Evolutionary conservation across 768 basidiomycete genomes (phyloP).

Genomic region (Kwoniella dejecticola): DNA sequence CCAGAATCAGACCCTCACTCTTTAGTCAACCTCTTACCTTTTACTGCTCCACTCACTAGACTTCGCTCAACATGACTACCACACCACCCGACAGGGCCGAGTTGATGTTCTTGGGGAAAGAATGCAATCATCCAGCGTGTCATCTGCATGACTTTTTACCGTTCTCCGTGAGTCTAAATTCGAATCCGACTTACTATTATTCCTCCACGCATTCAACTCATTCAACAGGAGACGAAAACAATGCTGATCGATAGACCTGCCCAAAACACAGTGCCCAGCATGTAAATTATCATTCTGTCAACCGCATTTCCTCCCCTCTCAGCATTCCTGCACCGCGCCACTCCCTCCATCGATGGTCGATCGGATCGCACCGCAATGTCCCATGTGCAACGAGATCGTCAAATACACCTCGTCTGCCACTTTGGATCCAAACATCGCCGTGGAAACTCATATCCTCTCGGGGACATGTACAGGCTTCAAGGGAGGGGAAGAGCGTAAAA

Average conservation of each 20-base stretch:
- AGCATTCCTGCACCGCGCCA: conserved; percentile 47
- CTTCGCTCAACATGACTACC: conserved; percentile 2
- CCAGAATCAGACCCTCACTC: no score
- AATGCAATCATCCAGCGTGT: conserved; percentile 53
- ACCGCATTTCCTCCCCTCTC: conserved; percentile 52
- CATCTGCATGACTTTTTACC: conserved; percentile 54
- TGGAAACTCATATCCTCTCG: conserved; percentile 43
- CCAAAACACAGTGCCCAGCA: conserved; percentile 56
- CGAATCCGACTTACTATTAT: no score
- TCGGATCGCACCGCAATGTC: conserved; percentile 52
- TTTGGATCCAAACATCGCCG: conserved; percentile 46
- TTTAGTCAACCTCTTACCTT: no score
- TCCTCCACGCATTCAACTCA: neutral
- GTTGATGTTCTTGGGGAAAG: conserved; percentile 53
- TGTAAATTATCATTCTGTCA: conserved; percentile 53
- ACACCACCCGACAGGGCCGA: conserved; percentile 31
- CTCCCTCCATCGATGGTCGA: conserved; percentile 48
- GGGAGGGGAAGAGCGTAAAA: conserved; percentile 44
- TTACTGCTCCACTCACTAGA: no score
- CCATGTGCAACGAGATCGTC: conserved; percentile 47
- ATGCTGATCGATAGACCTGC: no score
- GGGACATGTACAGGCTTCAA: conserved; percentile 43
- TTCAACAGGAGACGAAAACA: neutral
- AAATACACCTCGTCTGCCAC: conserved; percentile 25
- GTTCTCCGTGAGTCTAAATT: conserved; percentile 42